These are phyloP conservation scores for Penicillium thymicola DNA, from an alignment of 2,329 filamentous ascomycete species.

Conservation along the genomic window DNA sequence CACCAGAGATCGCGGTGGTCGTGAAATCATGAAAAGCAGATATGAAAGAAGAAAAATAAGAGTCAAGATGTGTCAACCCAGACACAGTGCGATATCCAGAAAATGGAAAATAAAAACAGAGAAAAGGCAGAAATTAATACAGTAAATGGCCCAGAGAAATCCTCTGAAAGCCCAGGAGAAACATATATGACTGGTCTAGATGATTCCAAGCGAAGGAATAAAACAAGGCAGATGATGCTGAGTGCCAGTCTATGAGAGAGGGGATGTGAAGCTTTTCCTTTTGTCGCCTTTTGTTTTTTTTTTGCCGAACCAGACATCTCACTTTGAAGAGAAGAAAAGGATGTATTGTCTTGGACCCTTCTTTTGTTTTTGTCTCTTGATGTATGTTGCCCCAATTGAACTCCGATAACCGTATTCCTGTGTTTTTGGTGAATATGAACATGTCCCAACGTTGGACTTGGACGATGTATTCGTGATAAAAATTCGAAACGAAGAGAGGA, in stretches of 20 bases:
- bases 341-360: slow-evolving; percentile 11
- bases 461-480: slow-evolving; percentile 20
- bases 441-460: slow-evolving; percentile 4
- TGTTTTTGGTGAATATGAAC: slow-evolving; percentile 11
- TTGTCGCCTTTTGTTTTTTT: slow-evolving; percentile 3
- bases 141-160: slow-evolving; percentile 10
- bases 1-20: slow-evolving; percentile 11
- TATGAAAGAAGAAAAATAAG: background rate
- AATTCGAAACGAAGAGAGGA: slow-evolving; percentile 11
- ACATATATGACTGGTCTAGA: slow-evolving; percentile 17
- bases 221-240: slow-evolving; percentile 5
- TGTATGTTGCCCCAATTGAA: slow-evolving; percentile 19
- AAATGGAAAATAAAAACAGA: slow-evolving; percentile 8
- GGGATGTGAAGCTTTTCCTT: background rate
- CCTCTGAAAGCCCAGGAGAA: slow-evolving; percentile 4
- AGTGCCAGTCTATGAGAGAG: slow-evolving; percentile 20
- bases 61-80: slow-evolving; percentile 2
- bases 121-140: slow-evolving; percentile 20
- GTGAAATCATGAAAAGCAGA: slow-evolving; percentile 15
- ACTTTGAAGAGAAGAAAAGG: background rate
- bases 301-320: slow-evolving; percentile 1
- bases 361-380: slow-evolving; percentile 16
- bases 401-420: slow-evolving; percentile 19
- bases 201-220: slow-evolving; percentile 9
- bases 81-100: background rate